Evolutionary conservation across 352 stramenopile genomes (phyloP), one percentile per base, ranked within the genome.

Genomic region (Globisporangium radiosum): DNA sequence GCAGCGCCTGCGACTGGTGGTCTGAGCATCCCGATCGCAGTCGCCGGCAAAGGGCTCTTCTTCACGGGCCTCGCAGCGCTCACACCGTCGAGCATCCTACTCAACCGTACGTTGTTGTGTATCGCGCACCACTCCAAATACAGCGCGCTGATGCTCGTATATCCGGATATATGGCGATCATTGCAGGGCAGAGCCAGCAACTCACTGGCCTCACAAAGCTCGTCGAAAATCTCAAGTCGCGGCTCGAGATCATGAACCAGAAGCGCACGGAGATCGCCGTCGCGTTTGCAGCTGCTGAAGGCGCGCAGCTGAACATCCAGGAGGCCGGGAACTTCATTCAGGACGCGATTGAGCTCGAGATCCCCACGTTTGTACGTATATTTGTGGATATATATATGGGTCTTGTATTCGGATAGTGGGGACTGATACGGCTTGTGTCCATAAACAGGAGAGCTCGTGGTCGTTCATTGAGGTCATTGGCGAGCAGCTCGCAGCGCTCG

Each of bases 221-320:
- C 8, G 73, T 90, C 1, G 81, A 91, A 56, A 81, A 87, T 47
- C 72, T 95, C 51, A 95, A 95, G 64, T 78, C 80, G 1, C 86
- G 81, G 38, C 69, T 95, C 1, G 85, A 92, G 62, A 95, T 93
- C 37, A 88, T 95, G 78, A 88, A 82, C 60, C 81, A 90, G 61
- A 90, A 90, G 54, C 76, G 83, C 15, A 78, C 81, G 25, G 85
- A 93, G 52, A 80, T 95, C 67, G 75, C 81, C 19, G 72, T 76
- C 14, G 83, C 79, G 14, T 90, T 87, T 40, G 75, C 85, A 13
- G 85, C 83, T 1, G 81, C 79, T 13, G 81, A 92, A 56, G 73
- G 80, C 36, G 64, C 88, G 9, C 76, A 93, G 58, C 71, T 93
- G 38, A 88, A 93, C 58, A 81, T 92, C n/a, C 83, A 87, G 73